A percentile compares a stretch with the other conserved stretches of the same genome.
Evolutionary conservation across 192 early-diverging fungal species (phyloP).

Genomic region (Geranomyces variabilis): DNA sequence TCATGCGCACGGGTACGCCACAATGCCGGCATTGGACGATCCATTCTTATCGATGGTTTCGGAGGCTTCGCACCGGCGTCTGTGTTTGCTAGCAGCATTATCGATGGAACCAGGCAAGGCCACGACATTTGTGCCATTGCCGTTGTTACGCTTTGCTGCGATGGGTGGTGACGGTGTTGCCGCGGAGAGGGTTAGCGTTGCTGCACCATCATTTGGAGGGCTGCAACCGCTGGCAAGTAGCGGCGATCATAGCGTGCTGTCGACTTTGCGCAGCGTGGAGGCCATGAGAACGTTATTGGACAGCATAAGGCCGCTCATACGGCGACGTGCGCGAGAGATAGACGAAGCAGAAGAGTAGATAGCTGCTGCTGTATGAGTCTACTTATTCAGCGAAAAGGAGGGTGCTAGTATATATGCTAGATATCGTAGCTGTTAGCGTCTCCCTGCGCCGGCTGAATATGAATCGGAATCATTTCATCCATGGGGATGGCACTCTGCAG

Average conservation of each 20-base stretch:
- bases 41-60: conserved; percentile 18
- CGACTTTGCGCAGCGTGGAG: neutral
- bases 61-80: conserved; percentile 11
- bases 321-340: neutral
- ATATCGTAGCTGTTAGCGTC: neutral
- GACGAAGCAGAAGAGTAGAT: neutral
- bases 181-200: too few species aligned
- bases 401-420: neutral
- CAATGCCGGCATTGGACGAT: conserved; percentile 10
- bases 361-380: too few species aligned
- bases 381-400: too few species aligned
- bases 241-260: neutral
- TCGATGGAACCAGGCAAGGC: neutral
- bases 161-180: neutral
- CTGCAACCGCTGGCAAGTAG: too few species aligned
- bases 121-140: conserved; percentile 11
- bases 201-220: too few species aligned
- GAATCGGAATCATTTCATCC: conserved; percentile 31
- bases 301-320: conserved; percentile 5
- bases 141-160: conserved; percentile 9
- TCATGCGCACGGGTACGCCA: neutral
- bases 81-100: neutral
- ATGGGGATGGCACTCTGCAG: conserved; percentile 25
- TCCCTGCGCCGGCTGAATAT: conserved; percentile 18
- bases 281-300: conserved; percentile 7